Conservation (phyloP, 2,329 filamentous ascomycete genomes). For the Dryadomyces quercivorus region DNA sequence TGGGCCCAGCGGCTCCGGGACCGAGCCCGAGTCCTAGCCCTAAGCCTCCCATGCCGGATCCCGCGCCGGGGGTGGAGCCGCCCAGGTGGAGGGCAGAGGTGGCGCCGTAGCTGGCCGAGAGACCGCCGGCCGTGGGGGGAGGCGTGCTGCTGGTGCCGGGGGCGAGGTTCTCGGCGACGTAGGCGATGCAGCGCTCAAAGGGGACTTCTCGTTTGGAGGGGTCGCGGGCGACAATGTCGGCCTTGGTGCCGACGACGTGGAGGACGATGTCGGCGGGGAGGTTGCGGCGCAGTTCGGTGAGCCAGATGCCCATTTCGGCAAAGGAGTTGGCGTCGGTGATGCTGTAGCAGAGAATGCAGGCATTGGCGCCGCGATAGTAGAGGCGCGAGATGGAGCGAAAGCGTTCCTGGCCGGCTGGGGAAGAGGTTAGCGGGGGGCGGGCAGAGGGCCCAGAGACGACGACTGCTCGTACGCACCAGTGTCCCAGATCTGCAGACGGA, state of each 20-base stretch:
- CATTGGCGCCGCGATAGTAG: conserved; percentile 92
- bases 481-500: conserved; percentile 94
- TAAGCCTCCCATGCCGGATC: not conserved
- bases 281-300: conserved; percentile 72
- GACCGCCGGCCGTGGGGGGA: conserved; percentile 41
- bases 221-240: conserved; percentile 79
- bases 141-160: conserved; percentile 57
- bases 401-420: conserved; percentile 74
- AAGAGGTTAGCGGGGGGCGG: not conserved
- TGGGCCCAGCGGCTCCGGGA: not conserved
- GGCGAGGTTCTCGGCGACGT: conserved; percentile 83
- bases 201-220: conserved; percentile 70
- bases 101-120: not conserved
- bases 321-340: conserved; percentile 82
- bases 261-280: conserved; percentile 68
- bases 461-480: conserved; percentile 41
- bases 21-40: too few relatives aligned
- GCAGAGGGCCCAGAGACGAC: not conserved
- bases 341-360: conserved; percentile 87
- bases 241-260: conserved; percentile 91
- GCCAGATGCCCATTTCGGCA: conserved; percentile 84
- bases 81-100: not conserved
- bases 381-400: conserved; percentile 90
- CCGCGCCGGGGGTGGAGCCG: not conserved
- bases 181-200: conserved; percentile 91